Evolutionary conservation across 139 green algal species (phyloP).

Genomic region (Limnomonas spitsbergensis): DNA sequence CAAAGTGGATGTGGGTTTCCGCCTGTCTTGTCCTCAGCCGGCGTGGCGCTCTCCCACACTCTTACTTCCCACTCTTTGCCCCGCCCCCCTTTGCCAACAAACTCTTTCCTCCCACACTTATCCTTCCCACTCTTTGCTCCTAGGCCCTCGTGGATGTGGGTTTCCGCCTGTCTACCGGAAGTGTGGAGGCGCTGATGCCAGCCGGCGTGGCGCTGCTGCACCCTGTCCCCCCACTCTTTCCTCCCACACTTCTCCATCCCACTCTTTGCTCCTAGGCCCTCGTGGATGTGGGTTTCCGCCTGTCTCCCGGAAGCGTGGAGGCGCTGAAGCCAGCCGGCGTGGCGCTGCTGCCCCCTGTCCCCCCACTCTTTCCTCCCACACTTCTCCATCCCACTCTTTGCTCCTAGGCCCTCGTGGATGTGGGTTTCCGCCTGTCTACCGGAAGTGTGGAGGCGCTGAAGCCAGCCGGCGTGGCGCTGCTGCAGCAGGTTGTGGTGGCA

Average conservation of each 20-base stretch:
- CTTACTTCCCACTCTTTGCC: too few relatives aligned
- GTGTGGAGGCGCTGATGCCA: constrained; percentile 56
- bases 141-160: constrained; percentile 75
- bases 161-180: constrained; percentile 71
- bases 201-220: constrained; percentile 60
- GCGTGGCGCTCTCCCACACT: constrained; percentile 61
- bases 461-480: constrained; percentile 57
- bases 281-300: constrained; percentile 77
- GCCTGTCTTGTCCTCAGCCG: constrained; percentile 62
- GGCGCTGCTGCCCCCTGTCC: constrained; percentile 57
- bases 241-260: too few relatives aligned
- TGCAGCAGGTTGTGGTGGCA: constrained; percentile 41
- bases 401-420: constrained; percentile 74
- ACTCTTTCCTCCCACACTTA: too few relatives aligned
- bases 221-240: too few relatives aligned
- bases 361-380: too few relatives aligned
- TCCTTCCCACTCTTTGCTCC: too few relatives aligned
- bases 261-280: too few relatives aligned
- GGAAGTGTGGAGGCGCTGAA: constrained; percentile 58
- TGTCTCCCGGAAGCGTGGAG: constrained; percentile 59
- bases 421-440: constrained; percentile 74
- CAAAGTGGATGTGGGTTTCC: constrained; percentile 80
- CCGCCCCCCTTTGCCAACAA: too few relatives aligned
- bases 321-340: constrained; percentile 62
- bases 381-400: too few relatives aligned